phyloP scores from a whole-genome alignment of 2,329 filamentous ascomycete genomes.

The Phialophora tarda region DNA sequence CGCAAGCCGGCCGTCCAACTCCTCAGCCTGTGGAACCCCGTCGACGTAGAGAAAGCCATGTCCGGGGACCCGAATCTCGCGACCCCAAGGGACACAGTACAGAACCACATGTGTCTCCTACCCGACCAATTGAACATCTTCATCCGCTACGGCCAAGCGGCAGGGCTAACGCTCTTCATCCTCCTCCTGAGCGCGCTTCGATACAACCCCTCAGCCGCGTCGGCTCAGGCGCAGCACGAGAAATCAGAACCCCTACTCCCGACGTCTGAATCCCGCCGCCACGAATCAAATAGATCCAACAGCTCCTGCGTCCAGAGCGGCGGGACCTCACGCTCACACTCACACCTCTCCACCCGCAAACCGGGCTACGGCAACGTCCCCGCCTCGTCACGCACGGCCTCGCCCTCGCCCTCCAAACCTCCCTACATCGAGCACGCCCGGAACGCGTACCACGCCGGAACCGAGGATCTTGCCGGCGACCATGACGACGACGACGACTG shows the following conservation, averaged over 20 bases:
- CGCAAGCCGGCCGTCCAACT: constrained; percentile 84
- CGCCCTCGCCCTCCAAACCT: constrained; percentile 57
- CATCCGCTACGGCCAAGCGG: constrained; percentile 73
- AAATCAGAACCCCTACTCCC: constrained; percentile 40
- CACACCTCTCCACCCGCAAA: constrained; percentile 35
- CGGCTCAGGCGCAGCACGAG: constrained; percentile 39
- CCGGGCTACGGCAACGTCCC: constrained; percentile 35
- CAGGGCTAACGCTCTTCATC: constrained; percentile 58
- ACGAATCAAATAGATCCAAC: constrained; percentile 40
- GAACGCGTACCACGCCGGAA: constrained; percentile 11
- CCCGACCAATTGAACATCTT: constrained; percentile 87
- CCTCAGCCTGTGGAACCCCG: constrained; percentile 89
- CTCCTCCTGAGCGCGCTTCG: constrained; percentile 40
- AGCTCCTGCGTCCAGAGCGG: constrained; percentile 27
- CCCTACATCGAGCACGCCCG: constrained; percentile 52
- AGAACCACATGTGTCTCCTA: constrained; percentile 88
- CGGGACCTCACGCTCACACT: constrained; percentile 12
- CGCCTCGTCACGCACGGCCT: constrained; percentile 56
- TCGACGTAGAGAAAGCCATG: constrained; percentile 61
- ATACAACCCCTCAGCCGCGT: constrained; percentile 38
- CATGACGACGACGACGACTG: constrained; percentile 28
- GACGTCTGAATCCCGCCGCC: constrained; percentile 43
- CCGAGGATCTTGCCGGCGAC: background rate
- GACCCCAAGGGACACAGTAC: constrained; percentile 63
- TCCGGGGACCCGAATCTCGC: constrained; percentile 39